phyloP scores from a whole-genome alignment of 768 basidiomycete genomes.

The Xerocomellus intermedius region DNA sequence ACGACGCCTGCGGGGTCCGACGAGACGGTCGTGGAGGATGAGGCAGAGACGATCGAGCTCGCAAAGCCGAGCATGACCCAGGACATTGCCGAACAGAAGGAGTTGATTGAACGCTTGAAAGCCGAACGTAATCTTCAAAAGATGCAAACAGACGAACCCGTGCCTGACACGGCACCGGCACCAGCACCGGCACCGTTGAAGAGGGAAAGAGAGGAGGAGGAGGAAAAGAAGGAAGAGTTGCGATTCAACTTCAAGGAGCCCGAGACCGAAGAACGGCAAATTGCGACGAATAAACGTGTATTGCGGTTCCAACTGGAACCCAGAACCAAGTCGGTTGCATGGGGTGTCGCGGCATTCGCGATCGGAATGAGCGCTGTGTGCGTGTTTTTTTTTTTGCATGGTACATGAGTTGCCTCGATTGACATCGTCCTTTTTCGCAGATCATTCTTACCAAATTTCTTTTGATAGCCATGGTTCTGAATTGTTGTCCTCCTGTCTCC shows the following conservation, averaged over 20 bases:
- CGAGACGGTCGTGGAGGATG: constrained; percentile 65
- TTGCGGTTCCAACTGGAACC: constrained; percentile 57
- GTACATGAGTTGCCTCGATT: neutral
- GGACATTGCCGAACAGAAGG: constrained; percentile 77
- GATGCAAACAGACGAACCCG: constrained; percentile 22
- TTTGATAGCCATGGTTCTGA: constrained; percentile 36
- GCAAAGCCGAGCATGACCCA: constrained; percentile 62
- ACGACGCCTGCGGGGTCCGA: constrained; percentile 56
- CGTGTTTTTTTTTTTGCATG: constrained; percentile 33
- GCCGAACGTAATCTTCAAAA: constrained; percentile 48
- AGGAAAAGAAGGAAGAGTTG: constrained; percentile 45
- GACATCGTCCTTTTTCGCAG: constrained; percentile 26
- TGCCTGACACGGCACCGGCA: constrained; percentile 14
- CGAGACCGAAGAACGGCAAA: constrained; percentile 53
- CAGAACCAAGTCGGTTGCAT: constrained; percentile 71
- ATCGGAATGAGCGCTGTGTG: constrained; percentile 80
- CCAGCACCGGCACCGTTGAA: constrained; percentile 41
- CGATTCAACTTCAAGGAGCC: constrained; percentile 70
- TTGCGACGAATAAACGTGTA: constrained; percentile 65
- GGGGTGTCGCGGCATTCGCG: constrained; percentile 84
- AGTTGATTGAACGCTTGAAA: constrained; percentile 71
- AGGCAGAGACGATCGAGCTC: constrained; percentile 54
- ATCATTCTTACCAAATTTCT: constrained; percentile 60
- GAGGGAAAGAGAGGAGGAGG: constrained; percentile 46
- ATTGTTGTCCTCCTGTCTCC: constrained; percentile 15